These are phyloP conservation scores for Epipyxis sp. DNA, from an alignment of 108 stramenopile species.

Conservation along the genomic window DNA sequence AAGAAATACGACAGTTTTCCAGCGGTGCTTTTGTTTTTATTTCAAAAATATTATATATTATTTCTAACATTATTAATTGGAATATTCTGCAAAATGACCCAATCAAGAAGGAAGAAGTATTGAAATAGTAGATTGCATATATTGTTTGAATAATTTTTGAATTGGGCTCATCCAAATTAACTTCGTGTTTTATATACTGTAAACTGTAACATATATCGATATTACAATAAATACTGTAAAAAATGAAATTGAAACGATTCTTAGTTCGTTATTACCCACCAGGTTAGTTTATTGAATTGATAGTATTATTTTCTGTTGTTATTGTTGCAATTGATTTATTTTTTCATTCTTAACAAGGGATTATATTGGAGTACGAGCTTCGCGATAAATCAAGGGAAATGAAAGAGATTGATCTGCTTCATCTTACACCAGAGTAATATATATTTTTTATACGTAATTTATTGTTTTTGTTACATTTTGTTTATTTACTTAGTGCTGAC, in stretches of 20 bases:
- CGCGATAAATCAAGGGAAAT: slow-evolving; percentile 58
- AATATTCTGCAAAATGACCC: no score
- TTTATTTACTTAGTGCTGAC: slow-evolving; percentile 10
- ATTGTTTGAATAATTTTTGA: no score
- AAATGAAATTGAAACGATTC: slow-evolving; percentile 62
- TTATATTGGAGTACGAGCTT: slow-evolving; percentile 63
- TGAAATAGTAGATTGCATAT: no score
- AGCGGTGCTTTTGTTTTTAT: no score
- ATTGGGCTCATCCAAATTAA: no score
- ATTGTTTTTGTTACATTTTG: neutral
- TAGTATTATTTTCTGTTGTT: neutral
- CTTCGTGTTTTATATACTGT: no score
- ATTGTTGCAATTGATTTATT: neutral
- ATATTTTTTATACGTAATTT: neutral
- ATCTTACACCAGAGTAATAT: slow-evolving; percentile 56
- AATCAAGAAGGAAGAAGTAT: no score
- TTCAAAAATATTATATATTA: no score
- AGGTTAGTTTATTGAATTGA: slow-evolving; percentile 34
- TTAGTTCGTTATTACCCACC: slow-evolving; percentile 65
- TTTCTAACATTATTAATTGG: no score
- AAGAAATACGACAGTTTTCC: no score
- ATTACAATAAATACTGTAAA: no score
- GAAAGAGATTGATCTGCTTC: slow-evolving; percentile 66
- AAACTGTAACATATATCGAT: no score
- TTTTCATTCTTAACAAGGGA: slow-evolving; percentile 38